Evolutionary conservation across 2,329 filamentous ascomycete species (phyloP).

Genomic region (Cadophora sp.): DNA sequence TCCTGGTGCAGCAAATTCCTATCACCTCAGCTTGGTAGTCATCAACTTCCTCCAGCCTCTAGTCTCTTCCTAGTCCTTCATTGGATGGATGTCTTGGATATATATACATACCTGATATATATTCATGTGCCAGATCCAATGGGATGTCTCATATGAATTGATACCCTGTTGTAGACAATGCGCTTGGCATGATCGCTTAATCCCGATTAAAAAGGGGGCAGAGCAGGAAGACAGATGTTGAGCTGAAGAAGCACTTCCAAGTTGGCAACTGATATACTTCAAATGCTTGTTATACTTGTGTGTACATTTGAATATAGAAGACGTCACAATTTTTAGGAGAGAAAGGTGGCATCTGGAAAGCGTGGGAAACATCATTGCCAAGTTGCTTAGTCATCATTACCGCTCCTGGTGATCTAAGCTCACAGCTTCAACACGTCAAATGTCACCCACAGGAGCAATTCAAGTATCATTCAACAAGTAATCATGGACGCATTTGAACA

Average conservation of each 20-base stretch:
- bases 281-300: too few relatives aligned
- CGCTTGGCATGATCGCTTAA: background rate
- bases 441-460: background rate
- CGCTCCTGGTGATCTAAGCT: background rate
- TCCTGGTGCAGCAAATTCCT: too few relatives aligned
- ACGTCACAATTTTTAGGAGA: too few relatives aligned
- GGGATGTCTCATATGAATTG: background rate
- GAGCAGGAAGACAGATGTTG: background rate
- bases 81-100: too few relatives aligned
- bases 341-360: background rate
- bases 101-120: too few relatives aligned
- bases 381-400: background rate
- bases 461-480: background rate
- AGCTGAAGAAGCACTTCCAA: background rate
- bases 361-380: background rate
- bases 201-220: background rate
- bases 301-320: too few relatives aligned
- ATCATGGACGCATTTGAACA: background rate
- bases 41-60: too few relatives aligned
- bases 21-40: too few relatives aligned
- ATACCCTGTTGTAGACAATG: background rate
- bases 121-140: too few relatives aligned
- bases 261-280: background rate
- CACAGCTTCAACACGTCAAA: too few relatives aligned
- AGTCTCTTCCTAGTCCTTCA: too few relatives aligned